These are phyloP conservation scores for Trifolium subterraneum DNA, from an alignment of 306 rosid genomes.

Conservation along the genomic window DNA sequence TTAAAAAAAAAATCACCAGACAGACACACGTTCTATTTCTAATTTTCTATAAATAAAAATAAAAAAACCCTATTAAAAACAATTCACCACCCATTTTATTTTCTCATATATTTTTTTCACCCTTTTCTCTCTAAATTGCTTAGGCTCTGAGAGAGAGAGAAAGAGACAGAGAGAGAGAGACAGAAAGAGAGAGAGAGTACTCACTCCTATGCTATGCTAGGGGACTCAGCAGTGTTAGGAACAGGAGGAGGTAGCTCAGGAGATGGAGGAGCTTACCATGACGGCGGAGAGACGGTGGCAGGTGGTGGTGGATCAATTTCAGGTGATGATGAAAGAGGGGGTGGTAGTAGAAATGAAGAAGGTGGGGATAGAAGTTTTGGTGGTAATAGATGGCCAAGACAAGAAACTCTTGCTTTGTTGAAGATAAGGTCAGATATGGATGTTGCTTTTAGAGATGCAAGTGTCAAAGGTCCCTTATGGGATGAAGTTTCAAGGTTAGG, in stretches of 20 bases:
- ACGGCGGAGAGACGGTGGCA: conserved; percentile 29
- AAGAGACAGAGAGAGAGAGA: conserved; percentile 15
- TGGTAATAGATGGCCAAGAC: conserved; percentile 94
- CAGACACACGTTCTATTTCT: conserved; percentile 40
- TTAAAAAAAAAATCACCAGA: conserved; percentile 59
- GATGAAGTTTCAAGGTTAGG: conserved; percentile 87
- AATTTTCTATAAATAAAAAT: conserved; percentile 46
- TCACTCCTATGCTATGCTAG: conserved; percentile 67
- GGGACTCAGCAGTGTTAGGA: conserved; percentile 71
- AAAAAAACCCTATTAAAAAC: conserved; percentile 53
- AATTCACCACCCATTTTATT: conserved; percentile 69
- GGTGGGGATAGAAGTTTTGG: conserved; percentile 70
- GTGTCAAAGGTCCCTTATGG: conserved; percentile 96
- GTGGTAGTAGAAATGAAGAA: conserved; percentile 47
- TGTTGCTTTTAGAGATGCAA: conserved; percentile 82
- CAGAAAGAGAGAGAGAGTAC: conserved; percentile 8
- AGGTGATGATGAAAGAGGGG: conserved; percentile 66
- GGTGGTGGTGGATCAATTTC: conserved; percentile 63
- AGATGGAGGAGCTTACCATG: conserved; percentile 37
- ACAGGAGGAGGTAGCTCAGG: conserved; percentile 54
- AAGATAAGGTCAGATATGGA: conserved; percentile 97
- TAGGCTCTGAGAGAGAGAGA: conserved; percentile 26
- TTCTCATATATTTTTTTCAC: conserved; percentile 36
- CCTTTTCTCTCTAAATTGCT: conserved; percentile 61
- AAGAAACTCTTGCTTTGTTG: conserved; percentile 83